These are phyloP conservation scores for Sungouiozyma intestinalis DNA, from an alignment of 805 yeast genomes.

Conservation along the genomic window DNA sequence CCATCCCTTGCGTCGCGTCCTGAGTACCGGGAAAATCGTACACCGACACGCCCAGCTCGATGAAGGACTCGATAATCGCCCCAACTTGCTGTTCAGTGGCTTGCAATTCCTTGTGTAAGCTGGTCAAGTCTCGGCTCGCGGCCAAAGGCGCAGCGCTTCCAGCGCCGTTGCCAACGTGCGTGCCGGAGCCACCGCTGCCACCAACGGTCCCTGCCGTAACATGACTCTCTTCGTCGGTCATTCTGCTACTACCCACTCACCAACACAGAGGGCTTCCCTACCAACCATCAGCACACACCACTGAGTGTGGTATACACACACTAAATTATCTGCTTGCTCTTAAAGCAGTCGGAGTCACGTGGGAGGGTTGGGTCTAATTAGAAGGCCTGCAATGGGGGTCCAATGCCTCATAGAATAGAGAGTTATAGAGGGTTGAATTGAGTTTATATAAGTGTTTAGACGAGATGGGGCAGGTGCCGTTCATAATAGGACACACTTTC, in stretches of 20 bases:
- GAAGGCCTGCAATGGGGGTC: no score
- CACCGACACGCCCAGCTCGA: slow-evolving; percentile 82
- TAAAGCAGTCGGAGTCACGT: no score
- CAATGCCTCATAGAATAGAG: no score
- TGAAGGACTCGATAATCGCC: slow-evolving; percentile 62
- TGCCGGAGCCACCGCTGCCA: not conserved
- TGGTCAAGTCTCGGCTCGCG: not conserved
- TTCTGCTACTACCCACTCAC: no score
- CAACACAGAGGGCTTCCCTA: no score
- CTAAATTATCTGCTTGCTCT: no score
- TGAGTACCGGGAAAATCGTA: slow-evolving; percentile 90
- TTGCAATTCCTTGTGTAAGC: slow-evolving; percentile 22
- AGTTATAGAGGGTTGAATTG: not conserved
- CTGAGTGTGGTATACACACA: no score
- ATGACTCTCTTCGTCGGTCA: not conserved
- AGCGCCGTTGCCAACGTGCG: no score
- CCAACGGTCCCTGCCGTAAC: not conserved
- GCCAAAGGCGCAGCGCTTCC: no score
- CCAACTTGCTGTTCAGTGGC: slow-evolving; percentile 30
- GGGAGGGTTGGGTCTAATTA: no score
- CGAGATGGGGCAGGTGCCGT: not conserved
- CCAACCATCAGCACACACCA: no score
- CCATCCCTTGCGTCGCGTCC: slow-evolving; percentile 54
- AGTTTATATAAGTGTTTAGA: not conserved
- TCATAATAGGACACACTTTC: slow-evolving; percentile 42